phyloP scores from a whole-genome alignment of 2,329 filamentous ascomycete species.

The Monilinia aucupariae region DNA sequence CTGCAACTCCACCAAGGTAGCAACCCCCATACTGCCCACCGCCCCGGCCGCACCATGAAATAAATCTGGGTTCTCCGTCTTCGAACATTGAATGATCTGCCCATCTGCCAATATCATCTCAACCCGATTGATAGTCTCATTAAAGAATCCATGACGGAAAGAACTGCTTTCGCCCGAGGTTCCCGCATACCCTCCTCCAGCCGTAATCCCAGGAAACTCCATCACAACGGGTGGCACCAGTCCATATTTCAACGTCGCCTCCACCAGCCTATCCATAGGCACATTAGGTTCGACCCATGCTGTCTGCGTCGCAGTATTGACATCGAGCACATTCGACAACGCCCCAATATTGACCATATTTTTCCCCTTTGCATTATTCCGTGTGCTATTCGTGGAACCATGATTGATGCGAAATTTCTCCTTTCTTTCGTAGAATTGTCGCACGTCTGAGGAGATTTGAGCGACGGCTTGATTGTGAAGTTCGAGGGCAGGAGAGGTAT shows the following conservation, averaged over 20 bases:
- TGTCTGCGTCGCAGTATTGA: conserved; percentile 40
- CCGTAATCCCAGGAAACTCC: conserved; percentile 67
- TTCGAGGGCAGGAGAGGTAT: conserved; percentile 20
- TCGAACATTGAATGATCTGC: conserved; percentile 45
- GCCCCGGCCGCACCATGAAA: conserved; percentile 55
- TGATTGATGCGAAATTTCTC: conserved; percentile 52
- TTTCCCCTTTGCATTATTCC: conserved; percentile 38
- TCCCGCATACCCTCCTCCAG: conserved; percentile 61
- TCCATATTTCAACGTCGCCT: conserved; percentile 48
- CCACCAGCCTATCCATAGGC: conserved; percentile 59
- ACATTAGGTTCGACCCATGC: conserved; percentile 63
- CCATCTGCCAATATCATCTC: conserved; percentile 60
- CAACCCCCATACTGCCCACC: conserved; percentile 56
- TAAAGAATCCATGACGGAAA: conserved; percentile 62
- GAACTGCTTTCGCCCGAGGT: conserved; percentile 63
- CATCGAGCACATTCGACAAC: conserved; percentile 43
- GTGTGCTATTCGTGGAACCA: conserved; percentile 51
- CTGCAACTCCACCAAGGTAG: conserved; percentile 54
- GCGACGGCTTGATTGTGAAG: conserved; percentile 41
- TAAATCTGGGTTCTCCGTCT: conserved; percentile 45
- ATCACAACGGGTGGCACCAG: conserved; percentile 62
- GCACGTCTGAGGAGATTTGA: conserved; percentile 42
- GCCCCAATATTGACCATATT: conserved; percentile 45
- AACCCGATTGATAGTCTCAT: conserved; percentile 54
- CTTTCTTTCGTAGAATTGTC: conserved; percentile 43